Base-by-base conservation (phyloP, 176 grass and related monocot species). In the Canna indica region DNA sequence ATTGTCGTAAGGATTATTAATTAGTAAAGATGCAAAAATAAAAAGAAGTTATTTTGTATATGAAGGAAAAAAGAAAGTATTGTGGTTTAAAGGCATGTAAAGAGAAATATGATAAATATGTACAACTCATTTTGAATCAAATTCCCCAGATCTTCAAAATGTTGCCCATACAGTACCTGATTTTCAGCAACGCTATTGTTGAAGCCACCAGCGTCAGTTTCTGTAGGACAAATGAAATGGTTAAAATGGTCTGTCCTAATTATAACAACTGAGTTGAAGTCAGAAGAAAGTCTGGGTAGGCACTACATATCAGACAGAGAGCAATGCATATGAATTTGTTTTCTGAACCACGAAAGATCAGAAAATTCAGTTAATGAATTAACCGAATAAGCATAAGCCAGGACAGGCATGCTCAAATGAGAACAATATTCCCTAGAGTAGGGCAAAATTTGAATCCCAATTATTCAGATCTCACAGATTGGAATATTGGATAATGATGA, bases 161-260 rank as follows among this genome's bases (percentile, higher is more conserved):
- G 14, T 46, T 38, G 22, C 38, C 26, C 39, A 64, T 45, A 42
- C 46, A 53, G 64, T 68, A 99, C 90, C 86, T 94, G 87, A 46
- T 99, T 90, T 74, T 88, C 84, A 1, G 90, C 90, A 48, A 94
- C 90, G 26, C 86, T 99, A 53, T 99, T 99, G 87, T 99, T 94
- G 79, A 99, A 99, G 71, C 95, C 86, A 12, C 90, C 90, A 4
- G 80, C 82, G 64, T 90, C 87, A 20, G 78, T 88, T 78, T 99
- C 95, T 90, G 41, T 11, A 68, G 67, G 68, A 70, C 31, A 73
- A 61, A 29, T 17, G 15, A 44, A 60, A 45, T 46, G 35, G 17
- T 66, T 66, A 41, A n/a, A 66, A 7, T 65, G 62, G 36, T 36
- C 28, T 31, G 29, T 31, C 15, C n/a, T 30, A 30, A 60, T 20